A percentile compares a stretch with the other conserved stretches of the same genome.
Conservation (phyloP, 306 rosid species). For the Fragaria vesca region DNA sequence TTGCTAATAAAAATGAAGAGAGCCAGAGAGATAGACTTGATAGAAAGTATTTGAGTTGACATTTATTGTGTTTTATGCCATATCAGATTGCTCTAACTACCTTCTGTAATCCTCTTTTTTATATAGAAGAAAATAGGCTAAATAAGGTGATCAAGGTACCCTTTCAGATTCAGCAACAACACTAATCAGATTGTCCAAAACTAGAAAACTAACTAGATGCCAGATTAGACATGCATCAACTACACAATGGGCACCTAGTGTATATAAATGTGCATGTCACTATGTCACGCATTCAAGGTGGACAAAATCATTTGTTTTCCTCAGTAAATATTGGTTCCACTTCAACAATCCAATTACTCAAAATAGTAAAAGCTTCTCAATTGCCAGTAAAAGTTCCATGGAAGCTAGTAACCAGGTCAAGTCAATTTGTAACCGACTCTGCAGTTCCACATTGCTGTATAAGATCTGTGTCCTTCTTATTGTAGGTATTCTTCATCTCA, state of each 20-base stretch:
- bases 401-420: not conserved
- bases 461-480: not conserved
- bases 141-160: not conserved
- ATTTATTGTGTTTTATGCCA: not conserved
- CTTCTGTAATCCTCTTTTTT: not conserved
- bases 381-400: not conserved
- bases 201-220: not conserved
- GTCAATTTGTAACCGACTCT: not conserved
- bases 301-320: not conserved
- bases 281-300: not conserved
- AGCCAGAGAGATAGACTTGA: too few relatives aligned
- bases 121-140: not conserved
- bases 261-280: not conserved
- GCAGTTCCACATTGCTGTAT: not conserved
- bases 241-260: not conserved
- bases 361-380: not conserved
- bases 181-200: not conserved
- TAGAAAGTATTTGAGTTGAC: not conserved
- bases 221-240: not conserved
- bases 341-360: not conserved
- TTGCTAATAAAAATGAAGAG: too few relatives aligned
- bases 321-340: not conserved
- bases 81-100: not conserved
- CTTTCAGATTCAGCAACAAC: not conserved
- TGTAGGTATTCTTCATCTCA: not conserved